Evolutionary conservation across 345 rosid genomes (phyloP), one percentile per base, ranked within the genome.

Genomic region (Linum lewisii): DNA sequence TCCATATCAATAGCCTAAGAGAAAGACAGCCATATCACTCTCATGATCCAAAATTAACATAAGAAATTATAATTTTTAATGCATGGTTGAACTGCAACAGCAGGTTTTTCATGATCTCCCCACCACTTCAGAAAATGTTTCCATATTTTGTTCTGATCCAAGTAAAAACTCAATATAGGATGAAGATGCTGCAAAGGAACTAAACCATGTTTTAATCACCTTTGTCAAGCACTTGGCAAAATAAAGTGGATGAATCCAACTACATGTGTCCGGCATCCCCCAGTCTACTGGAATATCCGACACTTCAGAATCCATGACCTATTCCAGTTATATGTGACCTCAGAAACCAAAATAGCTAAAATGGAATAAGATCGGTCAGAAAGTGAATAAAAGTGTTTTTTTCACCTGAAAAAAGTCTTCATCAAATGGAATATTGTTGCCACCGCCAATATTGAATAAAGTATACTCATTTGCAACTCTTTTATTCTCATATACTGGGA

Each of bases 171-270:
- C n/a, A n/a, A n/a, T n/a, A n/a, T n/a, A n/a, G n/a, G n/a, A n/a
- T n/a, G n/a, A n/a, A n/a, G n/a, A n/a, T n/a, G n/a, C n/a, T n/a
- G n/a, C n/a, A n/a, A n/a, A n/a, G n/a, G n/a, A n/a, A n/a, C n/a
- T n/a, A 62, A 66, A 72, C 21, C 36, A 53, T 50, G n/a, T 7
- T 45, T 19, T 51, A 19, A 65, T 76, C 68, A 92, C 98, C 96
- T 88, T 86, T 2, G 82, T 75, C 77, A 92, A 56, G 82, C 88
- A 83, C 84, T 84, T 88, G 70, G 96, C 78, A 73, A 92, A 92
- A 78, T 84, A 83, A 60, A 83, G 66, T 38, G 98, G 98, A 83
- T 92, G 96, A 72, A 83, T 69, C 57, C 76, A 73, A 38, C 69
- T 78, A 61, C 81, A 75, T 53, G 83, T 73, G 62, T 82, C 86